Evolutionary conservation across 768 basidiomycete genomes (phyloP), one percentile per base, ranked within the genome.

Genomic region (Tubosaeta brunneosetosa): DNA sequence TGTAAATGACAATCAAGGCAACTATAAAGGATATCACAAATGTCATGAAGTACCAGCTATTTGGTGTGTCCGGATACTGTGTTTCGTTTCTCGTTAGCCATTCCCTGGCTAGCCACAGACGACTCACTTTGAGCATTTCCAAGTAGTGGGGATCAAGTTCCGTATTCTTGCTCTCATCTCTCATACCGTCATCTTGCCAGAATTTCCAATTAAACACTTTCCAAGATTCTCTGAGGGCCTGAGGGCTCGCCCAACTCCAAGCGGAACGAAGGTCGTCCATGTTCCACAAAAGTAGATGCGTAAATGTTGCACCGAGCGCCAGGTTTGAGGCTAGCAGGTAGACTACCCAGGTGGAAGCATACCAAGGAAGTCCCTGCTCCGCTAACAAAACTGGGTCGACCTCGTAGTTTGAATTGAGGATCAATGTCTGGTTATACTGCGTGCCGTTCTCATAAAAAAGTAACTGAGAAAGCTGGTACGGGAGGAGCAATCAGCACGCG

Each of bases 1-100:
- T 74, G 63, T 83, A 84, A 55, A 78, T 69, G 4, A 78, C 76
- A 6, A 77, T 73, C 72, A 83, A 74, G 0, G 80, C 81, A 68
- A 83, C 76, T 2, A 76, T 67, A 50, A 79, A 71, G 29, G 63
- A 67, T 4, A 61, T 2, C 5, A 61, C 16, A 25, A 71, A 48
- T 7, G 58, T 59, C 3, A 58, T 26, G 16, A 58, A 54, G 57
- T 73, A 73, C 73, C 71, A 73, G 36, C 63, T 65, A 32, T 66
- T 59, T 13, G 67, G 72, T 22, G 64, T 65, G 41, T 74, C 70
- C 16, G 64, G 60, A 50, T 74, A 74, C 70, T 72, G 52, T 31
- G 10, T 14, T 32, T 52, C 11, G 47, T 38, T 22, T 22, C 50
- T 49, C 10, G 44, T 55, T 31, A 50, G 14, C 29, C 22, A 25